Conservation (phyloP, 495 filamentous ascomycete genomes). For the Trichocladium antarcticum region DNA sequence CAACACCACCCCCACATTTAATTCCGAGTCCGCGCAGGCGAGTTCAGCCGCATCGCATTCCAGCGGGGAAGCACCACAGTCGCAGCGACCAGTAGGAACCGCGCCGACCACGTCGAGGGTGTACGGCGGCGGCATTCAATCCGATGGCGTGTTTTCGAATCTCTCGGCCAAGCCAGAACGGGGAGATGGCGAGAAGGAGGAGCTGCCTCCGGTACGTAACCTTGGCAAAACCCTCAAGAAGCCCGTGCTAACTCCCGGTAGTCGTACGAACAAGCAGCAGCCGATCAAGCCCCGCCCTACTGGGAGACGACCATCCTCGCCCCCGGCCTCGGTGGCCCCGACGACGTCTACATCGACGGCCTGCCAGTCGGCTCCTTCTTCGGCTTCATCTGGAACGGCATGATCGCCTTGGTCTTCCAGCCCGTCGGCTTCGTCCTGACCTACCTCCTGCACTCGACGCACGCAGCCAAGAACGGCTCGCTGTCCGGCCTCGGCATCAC, state of each 20-base stretch:
- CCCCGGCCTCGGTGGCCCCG: constrained; percentile 65
- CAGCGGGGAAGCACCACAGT: constrained; percentile 9
- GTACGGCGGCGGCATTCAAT: constrained; percentile 54
- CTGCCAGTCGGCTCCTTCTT: constrained; percentile 92
- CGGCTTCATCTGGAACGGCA: constrained; percentile 94
- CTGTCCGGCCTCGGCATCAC: constrained; percentile 89
- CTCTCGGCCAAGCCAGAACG: constrained; percentile 81
- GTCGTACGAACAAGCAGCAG: constrained; percentile 97
- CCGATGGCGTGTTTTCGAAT: constrained; percentile 96
- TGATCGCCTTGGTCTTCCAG: constrained; percentile 98
- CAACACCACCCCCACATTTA: constrained; percentile 36
- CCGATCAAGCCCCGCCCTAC: constrained; percentile 91
- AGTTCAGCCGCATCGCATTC: constrained; percentile 1
- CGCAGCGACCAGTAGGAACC: background rate
- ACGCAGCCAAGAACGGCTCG: constrained; percentile 95
- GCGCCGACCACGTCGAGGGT: constrained; percentile 27
- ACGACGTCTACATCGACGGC: constrained; percentile 95
- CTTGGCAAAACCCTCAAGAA: background rate
- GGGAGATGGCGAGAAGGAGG: constrained; percentile 70
- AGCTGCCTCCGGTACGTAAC: constrained; percentile 77
- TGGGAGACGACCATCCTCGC: constrained; percentile 98
- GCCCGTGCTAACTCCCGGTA: constrained; percentile 33
- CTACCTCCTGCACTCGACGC: constrained; percentile 93
- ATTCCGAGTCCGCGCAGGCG: constrained; percentile 10
- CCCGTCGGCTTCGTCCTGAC: constrained; percentile 95